Evolutionary conservation across 768 basidiomycete species (phyloP), one percentile per base, ranked within the genome.

Genomic region (Tephrocybe rancida): DNA sequence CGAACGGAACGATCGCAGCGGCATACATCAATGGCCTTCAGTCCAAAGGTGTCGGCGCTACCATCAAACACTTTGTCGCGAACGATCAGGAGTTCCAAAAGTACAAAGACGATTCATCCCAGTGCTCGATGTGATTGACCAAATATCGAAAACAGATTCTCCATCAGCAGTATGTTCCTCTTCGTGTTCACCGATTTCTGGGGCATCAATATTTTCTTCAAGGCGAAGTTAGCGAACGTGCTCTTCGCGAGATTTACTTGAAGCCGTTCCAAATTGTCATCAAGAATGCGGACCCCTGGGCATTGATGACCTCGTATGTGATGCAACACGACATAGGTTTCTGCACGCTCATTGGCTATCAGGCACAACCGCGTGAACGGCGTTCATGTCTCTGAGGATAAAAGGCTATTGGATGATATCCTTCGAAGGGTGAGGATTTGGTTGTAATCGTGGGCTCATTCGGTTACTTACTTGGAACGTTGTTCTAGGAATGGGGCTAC

Each of bases 81-180:
- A 85, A 87, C 62, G 85, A 86, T 50, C 83, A 86, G 61, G 85
- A 87, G 56, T 79, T 76, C 59, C 74, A 85, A 58, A 73, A 82
- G 64, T 71, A 57, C 44, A 39, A 56, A 16, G 18, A 21, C 18
- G 9, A 10, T 1, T n/a, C n/a, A n/a, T n/a, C n/a, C n/a, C n/a
- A n/a, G n/a, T n/a, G n/a, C n/a, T n/a, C n/a, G n/a, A n/a, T n/a
- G n/a, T n/a, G n/a, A n/a, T n/a, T n/a, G n/a, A n/a, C n/a, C n/a
- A n/a, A n/a, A n/a, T n/a, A n/a, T n/a, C n/a, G n/a, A n/a, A n/a
- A n/a, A n/a, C 32, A 70, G 77, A 48, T 78, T 79, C 55, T 77
- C 76, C 2, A 74, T 77, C 47, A 76, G 73, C 65, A 80, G 78
- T 79, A 54, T 54, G 73, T 49, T 22, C n/a, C n/a, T 44, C 3